Evolutionary conservation across 805 yeast species (phyloP).

Genomic region (Sugiyamaella smithiae): DNA sequence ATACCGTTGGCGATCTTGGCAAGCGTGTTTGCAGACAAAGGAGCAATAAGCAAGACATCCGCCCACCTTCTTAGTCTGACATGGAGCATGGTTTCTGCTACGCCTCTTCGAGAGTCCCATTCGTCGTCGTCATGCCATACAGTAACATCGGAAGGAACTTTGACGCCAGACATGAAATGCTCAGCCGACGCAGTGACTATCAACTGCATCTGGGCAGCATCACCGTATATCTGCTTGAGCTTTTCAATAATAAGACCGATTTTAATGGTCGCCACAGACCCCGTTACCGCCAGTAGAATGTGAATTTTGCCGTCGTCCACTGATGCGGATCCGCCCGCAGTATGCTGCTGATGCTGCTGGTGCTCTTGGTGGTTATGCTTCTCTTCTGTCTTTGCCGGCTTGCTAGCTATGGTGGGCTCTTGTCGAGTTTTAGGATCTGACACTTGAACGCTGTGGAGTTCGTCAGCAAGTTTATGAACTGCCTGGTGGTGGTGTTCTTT

Average conservation of each 20-base stretch:
- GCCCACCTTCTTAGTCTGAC: slow-evolving; percentile 96
- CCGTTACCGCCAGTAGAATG: slow-evolving; percentile 87
- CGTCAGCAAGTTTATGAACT: neutral
- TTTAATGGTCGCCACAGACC: slow-evolving; percentile 95
- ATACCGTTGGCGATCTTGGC: slow-evolving; percentile 87
- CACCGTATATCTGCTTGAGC: slow-evolving; percentile 69
- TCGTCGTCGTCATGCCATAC: slow-evolving; percentile 94
- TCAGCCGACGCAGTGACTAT: slow-evolving; percentile 58
- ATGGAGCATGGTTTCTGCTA: slow-evolving; percentile 85
- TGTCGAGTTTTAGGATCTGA: neutral
- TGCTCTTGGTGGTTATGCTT: neutral
- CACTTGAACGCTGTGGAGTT: neutral
- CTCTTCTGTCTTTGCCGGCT: neutral
- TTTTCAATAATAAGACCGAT: slow-evolving; percentile 86
- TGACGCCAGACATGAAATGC: slow-evolving; percentile 33
- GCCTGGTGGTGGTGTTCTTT: slow-evolving; percentile 1
- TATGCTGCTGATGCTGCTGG: slow-evolving; percentile 8
- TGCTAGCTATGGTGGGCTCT: too few relatives aligned
- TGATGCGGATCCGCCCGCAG: neutral
- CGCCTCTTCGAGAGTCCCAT: slow-evolving; percentile 75
- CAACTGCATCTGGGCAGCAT: slow-evolving; percentile 75
- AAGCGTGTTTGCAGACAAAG: slow-evolving; percentile 87
- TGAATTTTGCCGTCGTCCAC: slow-evolving; percentile 55
- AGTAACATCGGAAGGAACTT: slow-evolving; percentile 55
- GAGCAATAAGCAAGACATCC: slow-evolving; percentile 88